Conservation (phyloP, 1,284 basidiomycete genomes). For the Caloboletus firmus region DNA sequence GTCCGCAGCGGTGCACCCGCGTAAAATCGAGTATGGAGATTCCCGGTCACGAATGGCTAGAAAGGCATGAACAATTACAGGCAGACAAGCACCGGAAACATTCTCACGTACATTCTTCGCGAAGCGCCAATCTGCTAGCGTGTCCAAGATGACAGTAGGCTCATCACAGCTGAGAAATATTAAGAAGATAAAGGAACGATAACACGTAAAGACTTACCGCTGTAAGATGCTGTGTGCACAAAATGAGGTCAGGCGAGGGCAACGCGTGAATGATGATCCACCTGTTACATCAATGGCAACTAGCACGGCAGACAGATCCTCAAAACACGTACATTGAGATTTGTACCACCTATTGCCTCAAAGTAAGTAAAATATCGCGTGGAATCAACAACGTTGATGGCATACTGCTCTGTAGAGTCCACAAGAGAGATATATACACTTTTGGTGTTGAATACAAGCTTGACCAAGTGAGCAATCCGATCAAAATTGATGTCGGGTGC, state of each 20-base stretch:
- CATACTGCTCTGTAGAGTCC: constrained; percentile 79
- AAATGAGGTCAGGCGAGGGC: constrained; percentile 68
- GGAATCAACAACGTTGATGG: neutral
- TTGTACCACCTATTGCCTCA: constrained; percentile 69
- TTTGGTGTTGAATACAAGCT: constrained; percentile 90
- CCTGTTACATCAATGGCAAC: constrained; percentile 40
- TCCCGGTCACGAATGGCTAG: constrained; percentile 73
- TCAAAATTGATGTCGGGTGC: constrained; percentile 88
- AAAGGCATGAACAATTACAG: neutral
- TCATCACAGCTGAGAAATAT: constrained; percentile 67
- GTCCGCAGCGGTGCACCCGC: constrained; percentile 90
- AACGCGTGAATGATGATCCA: constrained; percentile 57
- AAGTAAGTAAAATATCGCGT: constrained; percentile 12
- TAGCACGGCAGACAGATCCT: neutral
- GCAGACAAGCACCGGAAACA: neutral
- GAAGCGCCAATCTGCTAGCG: constrained; percentile 86
- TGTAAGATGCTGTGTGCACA: constrained; percentile 85
- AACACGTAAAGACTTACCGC: constrained; percentile 46
- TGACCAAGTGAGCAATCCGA: constrained; percentile 85
- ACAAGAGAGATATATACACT: constrained; percentile 82
- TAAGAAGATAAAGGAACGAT: constrained; percentile 1
- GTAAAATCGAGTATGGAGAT: constrained; percentile 82
- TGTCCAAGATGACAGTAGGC: constrained; percentile 84
- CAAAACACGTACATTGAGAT: constrained; percentile 61
- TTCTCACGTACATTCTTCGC: constrained; percentile 59